Evolutionary conservation across 495 filamentous ascomycete genomes (phyloP).

Genomic region (Aspergillus coremiiformis): DNA sequence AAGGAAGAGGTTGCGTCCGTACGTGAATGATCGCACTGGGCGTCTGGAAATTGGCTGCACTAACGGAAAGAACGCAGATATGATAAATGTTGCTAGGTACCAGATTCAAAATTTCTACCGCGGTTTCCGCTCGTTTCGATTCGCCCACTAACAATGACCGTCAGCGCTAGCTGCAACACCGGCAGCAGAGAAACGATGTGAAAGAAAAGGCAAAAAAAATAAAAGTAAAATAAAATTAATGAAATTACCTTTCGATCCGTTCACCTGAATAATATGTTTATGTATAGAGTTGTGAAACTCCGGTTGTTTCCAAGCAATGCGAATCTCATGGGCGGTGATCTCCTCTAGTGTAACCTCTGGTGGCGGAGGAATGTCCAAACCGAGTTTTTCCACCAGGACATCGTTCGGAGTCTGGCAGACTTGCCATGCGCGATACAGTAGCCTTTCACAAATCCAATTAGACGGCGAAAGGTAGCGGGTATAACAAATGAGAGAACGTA

Average conservation of each 20-base stretch:
- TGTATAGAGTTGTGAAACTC: slow-evolving; percentile 68
- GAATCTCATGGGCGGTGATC: slow-evolving; percentile 76
- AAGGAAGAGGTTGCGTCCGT: slow-evolving; percentile 55
- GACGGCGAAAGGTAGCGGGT: neutral
- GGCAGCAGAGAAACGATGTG: neutral
- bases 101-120: slow-evolving; percentile 79
- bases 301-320: slow-evolving; percentile 85
- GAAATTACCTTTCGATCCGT: slow-evolving; percentile 85
- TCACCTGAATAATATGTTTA: slow-evolving; percentile 87
- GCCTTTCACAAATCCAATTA: slow-evolving; percentile 41
- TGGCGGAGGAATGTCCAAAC: slow-evolving; percentile 84
- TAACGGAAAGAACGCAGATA: slow-evolving; percentile 82
- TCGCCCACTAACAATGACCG: slow-evolving; percentile 61
- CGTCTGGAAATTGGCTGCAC: slow-evolving; percentile 83
- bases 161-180: slow-evolving; percentile 9
- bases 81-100: slow-evolving; percentile 85
- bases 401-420: slow-evolving; percentile 85
- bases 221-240: too few relatives aligned
- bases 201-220: slow-evolving; percentile 20
- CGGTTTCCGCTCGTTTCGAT: slow-evolving; percentile 74
- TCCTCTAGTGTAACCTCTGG: slow-evolving; percentile 89
- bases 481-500: slow-evolving; percentile 19
- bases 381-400: slow-evolving; percentile 80
- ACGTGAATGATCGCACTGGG: slow-evolving; percentile 79
- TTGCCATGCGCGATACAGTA: slow-evolving; percentile 72